These are phyloP conservation scores for Coemansia sp. DNA, from an alignment of 192 early-diverging fungal genomes.

Conservation along the genomic window DNA sequence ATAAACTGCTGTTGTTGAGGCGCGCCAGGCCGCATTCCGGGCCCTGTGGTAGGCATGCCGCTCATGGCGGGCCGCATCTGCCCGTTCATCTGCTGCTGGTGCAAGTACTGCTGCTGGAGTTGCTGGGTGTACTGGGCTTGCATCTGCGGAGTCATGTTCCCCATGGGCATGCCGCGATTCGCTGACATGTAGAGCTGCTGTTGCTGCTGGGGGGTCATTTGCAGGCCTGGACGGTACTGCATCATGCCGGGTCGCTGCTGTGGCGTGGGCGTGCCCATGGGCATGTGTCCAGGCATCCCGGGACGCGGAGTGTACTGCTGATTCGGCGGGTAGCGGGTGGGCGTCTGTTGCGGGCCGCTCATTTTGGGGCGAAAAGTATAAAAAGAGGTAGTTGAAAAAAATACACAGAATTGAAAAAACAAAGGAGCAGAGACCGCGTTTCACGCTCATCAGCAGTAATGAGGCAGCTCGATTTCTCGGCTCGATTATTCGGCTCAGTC, in stretches of 20 bases:
- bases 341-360: slow-evolving; percentile 41
- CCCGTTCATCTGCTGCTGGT: slow-evolving; percentile 25
- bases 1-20: slow-evolving; percentile 23
- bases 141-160: slow-evolving; percentile 22
- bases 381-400: slow-evolving; percentile 1
- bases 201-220: slow-evolving; percentile 8
- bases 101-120: slow-evolving; percentile 29
- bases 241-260: slow-evolving; percentile 36
- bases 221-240: slow-evolving; percentile 29
- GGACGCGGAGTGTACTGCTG: slow-evolving; percentile 31
- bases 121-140: slow-evolving; percentile 25
- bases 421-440: background rate
- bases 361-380: slow-evolving; percentile 12
- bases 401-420: background rate
- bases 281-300: slow-evolving; percentile 25
- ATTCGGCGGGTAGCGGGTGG: slow-evolving; percentile 28
- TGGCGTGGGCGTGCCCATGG: slow-evolving; percentile 13
- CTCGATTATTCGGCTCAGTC: background rate
- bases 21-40: slow-evolving; percentile 12
- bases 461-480: background rate
- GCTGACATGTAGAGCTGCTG: slow-evolving; percentile 20
- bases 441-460: background rate
- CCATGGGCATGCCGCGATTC: slow-evolving; percentile 4
- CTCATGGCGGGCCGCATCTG: slow-evolving; percentile 23
- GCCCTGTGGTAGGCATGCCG: slow-evolving; percentile 6